Conservation (phyloP, 495 filamentous ascomycete species). For the Podospora conica region DNA sequence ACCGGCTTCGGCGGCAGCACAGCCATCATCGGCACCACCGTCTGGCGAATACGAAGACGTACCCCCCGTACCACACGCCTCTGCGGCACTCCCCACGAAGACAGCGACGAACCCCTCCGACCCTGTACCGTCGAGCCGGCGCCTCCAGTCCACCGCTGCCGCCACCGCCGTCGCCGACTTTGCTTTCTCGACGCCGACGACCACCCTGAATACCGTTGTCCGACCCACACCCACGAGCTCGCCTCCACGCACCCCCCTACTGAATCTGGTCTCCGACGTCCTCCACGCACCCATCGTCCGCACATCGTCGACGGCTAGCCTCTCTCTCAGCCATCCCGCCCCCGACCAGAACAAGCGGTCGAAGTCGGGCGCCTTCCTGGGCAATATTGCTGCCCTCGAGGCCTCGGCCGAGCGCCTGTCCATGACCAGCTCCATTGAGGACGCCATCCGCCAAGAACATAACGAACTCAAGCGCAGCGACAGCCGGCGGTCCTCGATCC, state of each 20-base stretch:
- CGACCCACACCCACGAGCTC: conserved; percentile 19
- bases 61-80: neutral
- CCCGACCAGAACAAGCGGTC: conserved; percentile 69
- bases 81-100: neutral
- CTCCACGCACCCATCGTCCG: conserved; percentile 48
- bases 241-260: conserved; percentile 19
- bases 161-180: neutral
- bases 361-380: conserved; percentile 63
- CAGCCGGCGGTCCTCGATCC: conserved; percentile 52
- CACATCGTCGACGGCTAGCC: conserved; percentile 51
- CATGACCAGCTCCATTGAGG: conserved; percentile 69
- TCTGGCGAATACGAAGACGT: neutral
- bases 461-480: conserved; percentile 66
- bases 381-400: conserved; percentile 78
- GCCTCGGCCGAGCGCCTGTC: conserved; percentile 76
- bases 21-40: neutral
- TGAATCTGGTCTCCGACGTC: conserved; percentile 21
- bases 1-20: neutral
- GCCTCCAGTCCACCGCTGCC: neutral
- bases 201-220: conserved; percentile 13
- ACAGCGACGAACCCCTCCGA: neutral
- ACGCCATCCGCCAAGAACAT: conserved; percentile 75
- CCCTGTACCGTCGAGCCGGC: conserved; percentile 13
- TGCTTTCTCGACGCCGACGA: neutral
- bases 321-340: conserved; percentile 64